Evolutionary conservation across 768 basidiomycete species (phyloP), one percentile per base, ranked within the genome.

Genomic region (Mycena vitilis): DNA sequence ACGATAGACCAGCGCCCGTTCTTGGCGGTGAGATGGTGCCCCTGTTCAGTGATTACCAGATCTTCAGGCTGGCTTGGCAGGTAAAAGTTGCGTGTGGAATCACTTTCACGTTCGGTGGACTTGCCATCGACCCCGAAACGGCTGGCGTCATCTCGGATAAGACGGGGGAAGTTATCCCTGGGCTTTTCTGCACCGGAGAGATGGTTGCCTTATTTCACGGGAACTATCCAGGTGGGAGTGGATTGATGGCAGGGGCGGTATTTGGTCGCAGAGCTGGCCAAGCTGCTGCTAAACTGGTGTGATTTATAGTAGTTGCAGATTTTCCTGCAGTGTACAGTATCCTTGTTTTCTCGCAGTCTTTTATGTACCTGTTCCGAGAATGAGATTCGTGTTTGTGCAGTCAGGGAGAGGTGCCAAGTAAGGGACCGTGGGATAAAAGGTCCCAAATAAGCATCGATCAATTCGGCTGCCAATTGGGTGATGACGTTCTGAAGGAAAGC

Each of bases 201-300:
- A 87, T 91, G 84, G 86, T 45, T 18, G 44, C 13, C 4, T 72
- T 92, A 55, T 92, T 88, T 73, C 88, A 86, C 68, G 76, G 79
- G 25, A 92, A 91, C 72, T 92, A 92, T 73, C 91, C 91, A 0
- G 90, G 90, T 4, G 89, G 90, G 18, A 89, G 88, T 71, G 90
- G 90, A 23, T 72, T 91, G 66, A 90, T 86, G 18, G 86, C 86
- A 5, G 89, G 88, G 0, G 88, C 89, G 0, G 89, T 91, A 15
- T 90, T 91, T 75, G 90, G 89, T 13, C 81, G 88, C 83, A 52
- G 45, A 25, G 53, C 54, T 51, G 65, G 65, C 20, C 53, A 44
- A 40, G 60, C 40, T 34, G 56, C 59, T 36, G 66, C 66, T 40
- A 61, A 51, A 11, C 60, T 61, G 9, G 5, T 36, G 16, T n/a